These are phyloP conservation scores for Brassica rapa DNA, from an alignment of 345 rosid species.

Conservation along the genomic window DNA sequence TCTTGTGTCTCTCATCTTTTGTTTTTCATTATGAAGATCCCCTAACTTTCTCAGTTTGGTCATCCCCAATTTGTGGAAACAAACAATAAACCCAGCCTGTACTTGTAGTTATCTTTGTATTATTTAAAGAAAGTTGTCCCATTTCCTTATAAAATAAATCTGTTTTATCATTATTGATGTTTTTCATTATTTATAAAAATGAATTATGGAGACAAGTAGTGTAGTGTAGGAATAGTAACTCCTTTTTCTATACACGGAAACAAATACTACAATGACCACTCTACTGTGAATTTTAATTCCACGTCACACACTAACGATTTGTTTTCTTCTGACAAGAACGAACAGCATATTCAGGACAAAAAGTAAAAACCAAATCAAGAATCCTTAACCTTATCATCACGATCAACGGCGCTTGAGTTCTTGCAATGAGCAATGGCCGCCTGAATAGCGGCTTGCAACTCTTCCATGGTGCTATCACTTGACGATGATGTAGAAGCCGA, in stretches of 20 bases:
- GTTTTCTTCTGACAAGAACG: slow-evolving; percentile 19
- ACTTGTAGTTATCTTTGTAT: slow-evolving; percentile 27
- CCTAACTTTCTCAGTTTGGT: background rate
- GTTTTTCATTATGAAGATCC: background rate
- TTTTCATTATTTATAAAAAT: slow-evolving; percentile 2
- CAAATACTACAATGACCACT: slow-evolving; percentile 3
- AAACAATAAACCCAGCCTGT: slow-evolving; percentile 40
- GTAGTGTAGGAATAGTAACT: slow-evolving; percentile 19
- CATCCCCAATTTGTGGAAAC: slow-evolving; percentile 37
- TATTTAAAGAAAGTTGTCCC: slow-evolving; percentile 19
- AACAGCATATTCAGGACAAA: slow-evolving; percentile 27
- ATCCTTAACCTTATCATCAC: slow-evolving; percentile 39
- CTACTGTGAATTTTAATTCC: slow-evolving; percentile 24
- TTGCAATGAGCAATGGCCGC: slow-evolving; percentile 99
- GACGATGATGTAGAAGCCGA: slow-evolving; percentile 44
- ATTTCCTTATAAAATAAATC: background rate
- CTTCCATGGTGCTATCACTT: slow-evolving; percentile 87
- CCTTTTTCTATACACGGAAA: slow-evolving; percentile 25
- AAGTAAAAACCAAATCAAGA: slow-evolving; percentile 37
- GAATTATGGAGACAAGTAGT: slow-evolving; percentile 20
- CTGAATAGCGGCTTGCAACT: slow-evolving; percentile 93
- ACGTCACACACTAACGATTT: slow-evolving; percentile 31
- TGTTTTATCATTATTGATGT: background rate
- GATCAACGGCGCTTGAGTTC: slow-evolving; percentile 64
- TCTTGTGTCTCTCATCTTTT: background rate